These are phyloP conservation scores for Crotalaria pallida DNA, from an alignment of 306 rosid genomes.

Conservation along the genomic window DNA sequence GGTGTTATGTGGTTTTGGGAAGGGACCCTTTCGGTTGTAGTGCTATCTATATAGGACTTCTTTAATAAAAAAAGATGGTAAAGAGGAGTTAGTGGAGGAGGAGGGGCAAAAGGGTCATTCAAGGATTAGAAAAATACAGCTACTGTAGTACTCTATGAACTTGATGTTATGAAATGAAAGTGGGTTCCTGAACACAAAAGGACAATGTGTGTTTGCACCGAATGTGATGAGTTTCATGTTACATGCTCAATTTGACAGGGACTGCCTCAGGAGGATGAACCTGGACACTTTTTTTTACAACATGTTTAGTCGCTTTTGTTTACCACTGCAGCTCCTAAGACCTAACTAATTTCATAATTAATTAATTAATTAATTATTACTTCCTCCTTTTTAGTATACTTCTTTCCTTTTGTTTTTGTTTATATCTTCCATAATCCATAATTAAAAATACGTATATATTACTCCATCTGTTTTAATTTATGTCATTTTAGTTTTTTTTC, in stretches of 20 bases:
- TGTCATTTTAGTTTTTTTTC: no score
- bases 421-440: no score
- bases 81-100: slow-evolving; percentile 23
- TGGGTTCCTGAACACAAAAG: neutral
- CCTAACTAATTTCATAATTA: no score
- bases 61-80: neutral
- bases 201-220: slow-evolving; percentile 8
- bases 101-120: slow-evolving; percentile 26
- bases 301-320: neutral
- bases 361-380: no score
- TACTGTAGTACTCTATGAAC: no score
- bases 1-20: neutral
- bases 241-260: neutral
- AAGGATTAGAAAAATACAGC: neutral
- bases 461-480: no score
- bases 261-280: slow-evolving; percentile 28
- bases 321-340: neutral
- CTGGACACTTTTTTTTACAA: slow-evolving; percentile 17
- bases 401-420: no score
- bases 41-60: no score
- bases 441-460: no score
- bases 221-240: neutral
- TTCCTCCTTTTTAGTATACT: no score
- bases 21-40: neutral
- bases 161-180: neutral